Base-by-base conservation (phyloP, 2,329 filamentous ascomycete species). In the Calonectria henricotiae region DNA sequence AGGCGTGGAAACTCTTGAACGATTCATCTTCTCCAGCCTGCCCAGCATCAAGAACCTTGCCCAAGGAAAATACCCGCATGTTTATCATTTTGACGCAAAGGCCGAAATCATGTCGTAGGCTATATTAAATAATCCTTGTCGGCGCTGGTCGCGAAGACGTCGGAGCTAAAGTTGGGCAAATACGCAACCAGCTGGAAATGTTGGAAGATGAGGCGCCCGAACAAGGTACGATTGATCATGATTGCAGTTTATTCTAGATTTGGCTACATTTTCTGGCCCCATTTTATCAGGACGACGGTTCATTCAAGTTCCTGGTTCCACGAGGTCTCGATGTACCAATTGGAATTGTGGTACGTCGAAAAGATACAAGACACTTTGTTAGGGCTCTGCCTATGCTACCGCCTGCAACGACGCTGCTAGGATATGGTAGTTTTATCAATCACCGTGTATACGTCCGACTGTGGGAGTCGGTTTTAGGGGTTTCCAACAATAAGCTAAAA, bases 161-260 rank as follows among this genome's bases (percentile, higher is more conserved):
- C 51, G 25, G 32, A 58, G 20, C 51, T 58, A 15, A 11, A 15
- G 51, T 32, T 58, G 3, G 35, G 32, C 51, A 32, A 58, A 8
- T 58, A 9, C 23, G 51, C 51, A 17, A 58, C 32, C 20, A 58
- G 39, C 20, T 58, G 51, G 51, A 58, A 58, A 58, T 17, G 17
- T 25, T 58, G 51, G 51, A 58, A 37, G 20, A 58, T 39, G 20
- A 58, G 51, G 7, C 51, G 51, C 20, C 51, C 51, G 11, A 58
- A 39, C 20, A 58, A 58, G 51, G 51, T 58, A 39, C 1, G 32
- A 13, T 8, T 17, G 37, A n/a, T 5, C n/a, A 25, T 27, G 20
- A 11, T 20, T 13, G 9, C 11, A 3, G 15, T 23, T 20, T 23
- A 23, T 37, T 55, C 9, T 15, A 15, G 4, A 15, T 15, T 6